Evolutionary conservation across 2,329 filamentous ascomycete species (phyloP).

Genomic region (Pestalotiopsis sp.): DNA sequence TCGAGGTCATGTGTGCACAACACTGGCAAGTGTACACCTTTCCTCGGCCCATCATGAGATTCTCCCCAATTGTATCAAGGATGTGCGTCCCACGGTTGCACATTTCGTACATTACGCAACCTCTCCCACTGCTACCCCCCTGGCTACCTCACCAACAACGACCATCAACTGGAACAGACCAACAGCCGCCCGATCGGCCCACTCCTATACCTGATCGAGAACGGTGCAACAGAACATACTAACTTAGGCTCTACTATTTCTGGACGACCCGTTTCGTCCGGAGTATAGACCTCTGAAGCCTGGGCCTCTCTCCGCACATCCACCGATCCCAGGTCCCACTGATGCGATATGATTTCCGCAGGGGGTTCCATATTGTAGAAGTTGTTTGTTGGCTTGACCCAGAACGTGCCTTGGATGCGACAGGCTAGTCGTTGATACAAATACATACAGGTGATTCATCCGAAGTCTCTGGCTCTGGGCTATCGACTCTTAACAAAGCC

Average conservation of each 20-base stretch:
- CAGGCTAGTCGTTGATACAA: slow-evolving; percentile 6
- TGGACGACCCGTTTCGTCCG: slow-evolving; percentile 8
- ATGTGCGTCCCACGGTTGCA: not conserved
- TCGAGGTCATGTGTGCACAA: not conserved
- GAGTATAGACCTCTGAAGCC: slow-evolving; percentile 2
- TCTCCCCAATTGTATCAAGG: not conserved
- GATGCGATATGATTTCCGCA: not conserved
- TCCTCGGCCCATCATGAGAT: not conserved
- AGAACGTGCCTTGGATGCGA: not conserved
- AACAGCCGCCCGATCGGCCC: not conserved
- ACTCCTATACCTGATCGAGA: slow-evolving; percentile 7
- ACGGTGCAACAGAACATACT: slow-evolving; percentile 6
- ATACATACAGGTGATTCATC: not conserved
- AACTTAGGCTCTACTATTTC: slow-evolving; percentile 3
- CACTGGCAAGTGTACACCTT: not conserved
- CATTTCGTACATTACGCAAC: not conserved
- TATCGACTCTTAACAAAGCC: not conserved
- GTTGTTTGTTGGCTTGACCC: not conserved
- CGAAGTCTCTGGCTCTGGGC: not conserved
- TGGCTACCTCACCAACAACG: not conserved
- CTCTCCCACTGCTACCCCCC: not conserved
- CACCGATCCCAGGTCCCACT: slow-evolving; percentile 3
- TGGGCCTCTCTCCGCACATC: slow-evolving; percentile 1
- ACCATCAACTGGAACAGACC: not conserved
- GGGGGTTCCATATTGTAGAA: not conserved